A percentile compares a stretch with the other conserved stretches of the same genome.
Conservation (phyloP, 2,329 filamentous ascomycete species). For the Ampelomyces quisqualis region DNA sequence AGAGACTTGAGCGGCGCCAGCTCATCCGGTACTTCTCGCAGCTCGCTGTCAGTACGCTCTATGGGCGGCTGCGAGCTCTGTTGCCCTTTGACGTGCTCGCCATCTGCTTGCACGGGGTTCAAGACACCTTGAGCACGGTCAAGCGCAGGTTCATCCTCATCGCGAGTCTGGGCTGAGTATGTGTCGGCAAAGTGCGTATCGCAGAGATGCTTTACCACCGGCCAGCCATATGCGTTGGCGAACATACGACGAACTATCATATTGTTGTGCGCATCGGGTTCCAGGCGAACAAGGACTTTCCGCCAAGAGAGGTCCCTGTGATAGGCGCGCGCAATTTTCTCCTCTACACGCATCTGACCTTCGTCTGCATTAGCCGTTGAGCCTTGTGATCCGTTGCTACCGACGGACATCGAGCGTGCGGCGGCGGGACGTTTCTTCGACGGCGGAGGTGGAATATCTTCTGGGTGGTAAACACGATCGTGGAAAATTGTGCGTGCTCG, state of each 20-base stretch:
- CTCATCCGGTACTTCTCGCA: conserved; percentile 49
- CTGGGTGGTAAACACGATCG: conserved; percentile 89
- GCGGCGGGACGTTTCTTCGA: conserved; percentile 42
- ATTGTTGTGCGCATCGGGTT: conserved; percentile 98
- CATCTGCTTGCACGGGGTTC: conserved; percentile 61
- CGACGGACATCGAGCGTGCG: conserved; percentile 43
- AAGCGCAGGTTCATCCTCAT: conserved; percentile 64
- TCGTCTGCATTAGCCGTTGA: conserved; percentile 43
- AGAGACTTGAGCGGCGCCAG: conserved; percentile 37
- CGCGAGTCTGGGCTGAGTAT: conserved; percentile 62
- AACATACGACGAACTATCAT: conserved; percentile 97
- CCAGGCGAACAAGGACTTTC: conserved; percentile 91
- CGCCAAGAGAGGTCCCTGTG: conserved; percentile 91
- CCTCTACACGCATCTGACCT: conserved; percentile 83
- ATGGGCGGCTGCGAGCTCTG: conserved; percentile 40
- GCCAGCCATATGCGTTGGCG: conserved; percentile 96
- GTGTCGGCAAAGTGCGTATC: conserved; percentile 90
- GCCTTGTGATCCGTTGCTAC: conserved; percentile 29
- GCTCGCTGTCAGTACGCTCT: conserved; percentile 51
- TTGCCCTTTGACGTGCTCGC: conserved; percentile 62
- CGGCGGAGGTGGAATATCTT: conserved; percentile 84
- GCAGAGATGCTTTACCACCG: conserved; percentile 89
- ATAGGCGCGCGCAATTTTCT: conserved; percentile 96
- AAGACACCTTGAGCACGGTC: conserved; percentile 68
- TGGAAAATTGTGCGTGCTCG: conserved; percentile 93